Percentiles rank a stretch among this genome's conserved stretches.
These are phyloP conservation scores for Magnusiomyces fungicola DNA, from an alignment of 1,139 yeast genomes.

Conservation along the genomic window DNA sequence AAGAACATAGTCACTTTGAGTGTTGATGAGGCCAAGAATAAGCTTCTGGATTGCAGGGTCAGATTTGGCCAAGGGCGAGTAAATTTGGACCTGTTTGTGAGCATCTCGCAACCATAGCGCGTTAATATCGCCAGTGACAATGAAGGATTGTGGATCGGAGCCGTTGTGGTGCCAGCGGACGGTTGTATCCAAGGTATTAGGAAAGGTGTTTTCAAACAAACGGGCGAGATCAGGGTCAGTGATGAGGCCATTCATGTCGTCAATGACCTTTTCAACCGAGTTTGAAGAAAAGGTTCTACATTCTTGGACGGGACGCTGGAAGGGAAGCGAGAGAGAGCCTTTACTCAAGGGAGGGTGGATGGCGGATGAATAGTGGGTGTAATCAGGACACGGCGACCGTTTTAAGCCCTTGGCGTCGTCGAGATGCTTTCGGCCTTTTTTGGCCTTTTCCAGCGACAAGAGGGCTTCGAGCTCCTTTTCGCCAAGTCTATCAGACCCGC, in stretches of 20 bases:
- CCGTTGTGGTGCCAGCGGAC: slow-evolving; percentile 57
- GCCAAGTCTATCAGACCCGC: no score
- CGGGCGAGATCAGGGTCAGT: slow-evolving; percentile 62
- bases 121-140: slow-evolving; percentile 80
- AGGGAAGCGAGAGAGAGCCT: slow-evolving; percentile 47
- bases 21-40: slow-evolving; percentile 70
- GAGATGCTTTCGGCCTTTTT: not conserved
- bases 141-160: slow-evolving; percentile 42
- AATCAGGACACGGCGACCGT: slow-evolving; percentile 33
- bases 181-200: slow-evolving; percentile 85
- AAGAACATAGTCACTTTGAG: slow-evolving; percentile 59
- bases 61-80: slow-evolving; percentile 48
- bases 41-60: slow-evolving; percentile 47
- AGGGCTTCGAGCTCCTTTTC: not conserved
- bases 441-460: not conserved
- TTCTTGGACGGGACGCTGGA: slow-evolving; percentile 61
- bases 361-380: slow-evolving; percentile 33
- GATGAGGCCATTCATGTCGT: slow-evolving; percentile 45
- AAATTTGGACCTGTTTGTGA: slow-evolving; percentile 74
- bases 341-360: slow-evolving; percentile 29
- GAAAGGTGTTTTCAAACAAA: slow-evolving; percentile 73
- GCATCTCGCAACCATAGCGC: slow-evolving; percentile 90
- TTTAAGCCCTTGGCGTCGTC: not conserved
- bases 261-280: slow-evolving; percentile 57
- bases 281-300: slow-evolving; percentile 68